These are phyloP conservation scores for Anisodus tanguticus DNA, from an alignment of 257 asterid genomes.

Conservation along the genomic window DNA sequence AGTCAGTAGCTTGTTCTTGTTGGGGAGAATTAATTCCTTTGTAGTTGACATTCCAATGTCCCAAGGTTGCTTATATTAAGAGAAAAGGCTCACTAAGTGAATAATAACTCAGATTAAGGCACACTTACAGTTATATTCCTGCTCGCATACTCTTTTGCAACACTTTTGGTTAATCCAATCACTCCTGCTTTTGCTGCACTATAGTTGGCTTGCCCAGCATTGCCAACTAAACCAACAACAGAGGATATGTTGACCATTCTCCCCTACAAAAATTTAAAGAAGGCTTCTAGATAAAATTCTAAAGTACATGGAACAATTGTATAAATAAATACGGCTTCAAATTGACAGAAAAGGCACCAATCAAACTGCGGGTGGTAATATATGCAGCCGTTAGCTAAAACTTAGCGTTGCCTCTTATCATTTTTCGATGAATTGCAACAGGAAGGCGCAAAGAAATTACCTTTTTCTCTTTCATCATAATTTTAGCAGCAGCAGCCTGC, in stretches of 20 bases:
- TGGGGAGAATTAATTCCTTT: conserved; percentile 4
- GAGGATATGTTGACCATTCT: conserved; percentile 90
- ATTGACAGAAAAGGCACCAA: conserved; percentile 11
- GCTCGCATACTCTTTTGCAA: conserved; percentile 94
- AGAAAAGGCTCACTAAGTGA: background rate
- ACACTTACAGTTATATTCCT: conserved; percentile 77
- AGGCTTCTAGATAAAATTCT: background rate
- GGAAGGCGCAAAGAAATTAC: conserved; percentile 41
- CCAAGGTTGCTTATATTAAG: background rate
- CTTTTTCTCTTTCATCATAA: conserved; percentile 96
- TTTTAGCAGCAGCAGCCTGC: conserved; percentile 96
- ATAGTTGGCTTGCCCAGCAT: conserved; percentile 92
- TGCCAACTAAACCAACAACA: conserved; percentile 93
- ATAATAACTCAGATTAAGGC: background rate
- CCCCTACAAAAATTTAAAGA: conserved; percentile 52
- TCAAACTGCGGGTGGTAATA: conserved; percentile 14
- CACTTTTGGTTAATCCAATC: conserved; percentile 81
- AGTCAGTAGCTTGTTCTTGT: background rate
- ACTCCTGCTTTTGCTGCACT: conserved; percentile 98
- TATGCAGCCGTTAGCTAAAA: conserved; percentile 15
- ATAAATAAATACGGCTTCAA: background rate
- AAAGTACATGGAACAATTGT: conserved; percentile 1
- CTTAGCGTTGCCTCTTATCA: background rate
- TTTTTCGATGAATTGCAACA: background rate
- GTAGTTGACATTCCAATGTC: background rate